A percentile compares a stretch with the other conserved stretches of the same genome.
Evolutionary conservation across 208 protist species (phyloP).

Genomic region (Wallacemonas sp.): DNA sequence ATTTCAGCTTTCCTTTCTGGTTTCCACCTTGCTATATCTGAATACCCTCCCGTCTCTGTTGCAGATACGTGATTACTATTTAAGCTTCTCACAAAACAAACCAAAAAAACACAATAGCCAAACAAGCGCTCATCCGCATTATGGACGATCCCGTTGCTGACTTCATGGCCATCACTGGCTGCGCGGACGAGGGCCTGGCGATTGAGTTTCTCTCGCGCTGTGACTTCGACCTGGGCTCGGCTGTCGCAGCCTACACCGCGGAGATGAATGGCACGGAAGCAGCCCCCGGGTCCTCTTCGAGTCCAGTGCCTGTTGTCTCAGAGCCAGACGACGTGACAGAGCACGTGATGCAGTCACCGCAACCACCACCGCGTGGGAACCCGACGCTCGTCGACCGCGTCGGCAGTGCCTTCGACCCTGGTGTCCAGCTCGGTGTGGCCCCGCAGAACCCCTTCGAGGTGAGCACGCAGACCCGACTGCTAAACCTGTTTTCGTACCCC

Average conservation of each 20-base stretch:
- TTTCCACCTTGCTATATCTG: no score
- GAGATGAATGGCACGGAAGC: background rate
- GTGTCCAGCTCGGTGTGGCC: constrained; percentile 11
- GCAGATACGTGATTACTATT: no score
- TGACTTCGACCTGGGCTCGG: constrained; percentile 58
- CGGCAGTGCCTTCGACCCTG: constrained; percentile 7
- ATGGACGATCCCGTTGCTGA: constrained; percentile 61
- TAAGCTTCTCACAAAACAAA: background rate
- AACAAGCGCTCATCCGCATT: background rate
- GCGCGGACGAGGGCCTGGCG: constrained; percentile 52
- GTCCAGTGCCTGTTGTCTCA: no score
- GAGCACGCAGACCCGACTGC: constrained; percentile 21
- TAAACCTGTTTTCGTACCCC: constrained; percentile 42
- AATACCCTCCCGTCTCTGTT: no score
- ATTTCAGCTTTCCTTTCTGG: no score
- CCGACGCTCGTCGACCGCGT: background rate
- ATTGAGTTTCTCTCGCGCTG: constrained; percentile 49
- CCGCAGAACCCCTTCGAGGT: constrained; percentile 20
- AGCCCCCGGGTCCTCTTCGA: no score
- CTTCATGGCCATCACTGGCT: constrained; percentile 71
- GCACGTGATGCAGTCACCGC: no score
- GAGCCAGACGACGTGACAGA: no score
- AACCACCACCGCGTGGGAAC: no score
- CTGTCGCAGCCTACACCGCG: constrained; percentile 42
- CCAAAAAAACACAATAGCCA: constrained; percentile 13